These are phyloP conservation scores for Barnettozyma sp. DNA, from an alignment of 805 yeast species.

Conservation along the genomic window DNA sequence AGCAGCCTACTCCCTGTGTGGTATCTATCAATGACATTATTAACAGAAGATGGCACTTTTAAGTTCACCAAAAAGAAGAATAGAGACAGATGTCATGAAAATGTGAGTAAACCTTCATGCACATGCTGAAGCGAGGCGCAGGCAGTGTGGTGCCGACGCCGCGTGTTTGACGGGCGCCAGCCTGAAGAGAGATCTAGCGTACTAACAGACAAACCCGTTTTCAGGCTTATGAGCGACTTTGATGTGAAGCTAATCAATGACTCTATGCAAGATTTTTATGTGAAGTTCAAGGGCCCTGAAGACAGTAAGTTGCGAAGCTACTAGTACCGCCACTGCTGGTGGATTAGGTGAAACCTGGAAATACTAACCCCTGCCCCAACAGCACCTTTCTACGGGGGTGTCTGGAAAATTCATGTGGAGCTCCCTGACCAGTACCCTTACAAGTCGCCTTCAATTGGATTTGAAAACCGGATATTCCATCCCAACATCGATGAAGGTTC, in stretches of 20 bases:
- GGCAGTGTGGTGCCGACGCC: too few species aligned
- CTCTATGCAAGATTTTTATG: conserved; percentile 79
- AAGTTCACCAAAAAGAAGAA: conserved; percentile 37
- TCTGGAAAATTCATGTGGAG: conserved; percentile 88
- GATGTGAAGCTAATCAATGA: conserved; percentile 81
- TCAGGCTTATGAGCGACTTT: conserved; percentile 79
- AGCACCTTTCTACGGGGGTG: conserved; percentile 84
- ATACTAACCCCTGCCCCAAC: neutral
- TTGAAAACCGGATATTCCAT: conserved; percentile 83
- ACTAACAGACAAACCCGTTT: neutral
- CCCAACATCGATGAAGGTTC: conserved; percentile 90
- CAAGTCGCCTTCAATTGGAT: conserved; percentile 93
- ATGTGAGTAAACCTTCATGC: conserved; percentile 50
- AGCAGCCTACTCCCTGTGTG: neutral
- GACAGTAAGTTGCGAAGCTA: conserved; percentile 51
- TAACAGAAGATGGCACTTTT: too few species aligned
- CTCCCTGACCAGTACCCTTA: conserved; percentile 93
- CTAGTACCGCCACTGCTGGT: too few species aligned
- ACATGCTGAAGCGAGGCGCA: too few species aligned
- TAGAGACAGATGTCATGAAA: conserved; percentile 95
- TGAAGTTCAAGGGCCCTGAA: conserved; percentile 78
- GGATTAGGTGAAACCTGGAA: too few species aligned
- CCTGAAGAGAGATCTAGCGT: too few species aligned
- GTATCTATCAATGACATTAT: too few species aligned
- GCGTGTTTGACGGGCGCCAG: too few species aligned